Conservation (phyloP, 371 early-diverging fungal species). For the Coemansia sp. region DNA sequence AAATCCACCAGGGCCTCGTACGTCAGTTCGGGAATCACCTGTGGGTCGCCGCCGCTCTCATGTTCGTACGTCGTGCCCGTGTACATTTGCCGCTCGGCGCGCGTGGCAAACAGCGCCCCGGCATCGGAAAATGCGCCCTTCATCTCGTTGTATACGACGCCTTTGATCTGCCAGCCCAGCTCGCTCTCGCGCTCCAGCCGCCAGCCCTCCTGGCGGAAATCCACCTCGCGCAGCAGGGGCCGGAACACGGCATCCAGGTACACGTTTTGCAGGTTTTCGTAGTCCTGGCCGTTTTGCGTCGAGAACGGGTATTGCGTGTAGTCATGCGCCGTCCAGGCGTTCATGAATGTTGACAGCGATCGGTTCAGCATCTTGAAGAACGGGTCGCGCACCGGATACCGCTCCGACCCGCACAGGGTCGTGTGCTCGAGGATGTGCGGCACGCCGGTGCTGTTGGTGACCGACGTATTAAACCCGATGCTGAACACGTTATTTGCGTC, state of each 20-base stretch:
- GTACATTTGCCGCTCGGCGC: constrained; percentile 81
- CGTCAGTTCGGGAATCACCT: constrained; percentile 81
- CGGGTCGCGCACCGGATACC: constrained; percentile 93
- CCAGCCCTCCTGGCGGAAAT: constrained; percentile 96
- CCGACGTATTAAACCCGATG: constrained; percentile 89
- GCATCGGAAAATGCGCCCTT: constrained; percentile 82
- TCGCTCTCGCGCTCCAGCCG: constrained; percentile 79
- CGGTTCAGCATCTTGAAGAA: constrained; percentile 98
- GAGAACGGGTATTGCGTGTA: constrained; percentile 94
- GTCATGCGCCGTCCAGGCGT: constrained; percentile 90
- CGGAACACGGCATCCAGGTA: constrained; percentile 92
- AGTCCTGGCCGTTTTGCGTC: constrained; percentile 85
- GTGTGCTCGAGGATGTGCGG: constrained; percentile 97
- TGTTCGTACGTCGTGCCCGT: constrained; percentile 79
- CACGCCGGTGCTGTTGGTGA: constrained; percentile 80
- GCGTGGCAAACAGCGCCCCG: constrained; percentile 71
- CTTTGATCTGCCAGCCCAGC: constrained; percentile 69
- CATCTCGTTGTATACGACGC: constrained; percentile 98
- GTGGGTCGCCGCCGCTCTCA: constrained; percentile 92
- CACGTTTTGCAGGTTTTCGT: constrained; percentile 81
- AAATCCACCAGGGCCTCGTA: constrained; percentile 79
- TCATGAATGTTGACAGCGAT: constrained; percentile 96
- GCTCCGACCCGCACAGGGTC: constrained; percentile 84
- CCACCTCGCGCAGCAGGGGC: constrained; percentile 74
- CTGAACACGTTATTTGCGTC: constrained; percentile 91